A percentile compares a stretch with the other conserved stretches of the same genome.
Evolutionary conservation across 2,329 filamentous ascomycete species (phyloP).

Genomic region (Trichoderma sp.): DNA sequence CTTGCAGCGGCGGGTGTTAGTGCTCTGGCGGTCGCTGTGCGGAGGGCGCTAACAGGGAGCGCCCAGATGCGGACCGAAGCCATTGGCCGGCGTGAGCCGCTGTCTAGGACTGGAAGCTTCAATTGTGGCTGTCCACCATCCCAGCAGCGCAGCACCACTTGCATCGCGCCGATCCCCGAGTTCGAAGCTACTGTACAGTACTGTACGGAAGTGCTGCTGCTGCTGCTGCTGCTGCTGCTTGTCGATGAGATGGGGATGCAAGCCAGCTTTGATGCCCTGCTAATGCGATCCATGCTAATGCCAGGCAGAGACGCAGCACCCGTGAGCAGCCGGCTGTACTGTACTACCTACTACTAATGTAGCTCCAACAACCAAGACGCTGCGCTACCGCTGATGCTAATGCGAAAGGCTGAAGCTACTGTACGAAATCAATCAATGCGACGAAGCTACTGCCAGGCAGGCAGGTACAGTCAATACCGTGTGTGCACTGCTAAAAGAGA

Average conservation of each 20-base stretch:
- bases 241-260: neutral
- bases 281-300: neutral
- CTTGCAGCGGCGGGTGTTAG: conserved; percentile 2
- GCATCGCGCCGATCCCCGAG: neutral
- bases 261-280: neutral
- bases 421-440: neutral
- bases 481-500: too few species aligned
- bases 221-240: neutral
- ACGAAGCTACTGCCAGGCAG: neutral
- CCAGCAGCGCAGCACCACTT: neutral
- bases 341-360: too few species aligned
- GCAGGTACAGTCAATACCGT: too few species aligned
- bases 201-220: neutral
- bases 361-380: neutral
- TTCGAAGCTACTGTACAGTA: neutral
- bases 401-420: conserved; percentile 5
- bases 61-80: conserved; percentile 10
- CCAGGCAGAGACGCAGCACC: neutral
- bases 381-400: neutral
- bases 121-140: neutral
- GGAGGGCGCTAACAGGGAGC: conserved; percentile 8
- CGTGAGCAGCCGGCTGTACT: neutral
- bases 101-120: neutral
- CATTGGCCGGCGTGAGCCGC: conserved; percentile 10
- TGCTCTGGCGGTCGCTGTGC: neutral